A percentile compares a stretch with the other conserved stretches of the same genome.
Evolutionary conservation across 441 rosid genomes (phyloP).

Genomic region (Brassica hybrid): DNA sequence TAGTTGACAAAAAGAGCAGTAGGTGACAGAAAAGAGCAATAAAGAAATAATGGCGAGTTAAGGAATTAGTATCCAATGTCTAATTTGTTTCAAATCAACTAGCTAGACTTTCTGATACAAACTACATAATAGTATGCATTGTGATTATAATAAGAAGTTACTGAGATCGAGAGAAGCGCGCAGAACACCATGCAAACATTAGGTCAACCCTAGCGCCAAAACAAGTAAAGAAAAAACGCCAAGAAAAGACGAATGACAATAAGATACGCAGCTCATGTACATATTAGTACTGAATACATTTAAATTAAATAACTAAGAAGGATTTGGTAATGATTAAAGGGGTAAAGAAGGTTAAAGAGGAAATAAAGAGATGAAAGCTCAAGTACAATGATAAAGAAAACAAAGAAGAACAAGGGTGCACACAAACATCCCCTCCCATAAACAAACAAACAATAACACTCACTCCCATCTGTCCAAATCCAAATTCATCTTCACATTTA

Average conservation of each 20-base stretch:
- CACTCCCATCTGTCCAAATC: slow-evolving; percentile 29
- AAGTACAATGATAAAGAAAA: slow-evolving; percentile 39
- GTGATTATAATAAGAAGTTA: slow-evolving; percentile 1
- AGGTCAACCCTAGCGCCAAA: slow-evolving; percentile 32
- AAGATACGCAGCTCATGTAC: background rate
- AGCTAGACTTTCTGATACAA: slow-evolving; percentile 16
- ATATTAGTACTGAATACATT: slow-evolving; percentile 12
- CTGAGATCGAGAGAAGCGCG: slow-evolving; percentile 22
- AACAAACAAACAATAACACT: slow-evolving; percentile 32
- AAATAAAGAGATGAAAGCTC: slow-evolving; percentile 34
- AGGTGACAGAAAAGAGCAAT: background rate
- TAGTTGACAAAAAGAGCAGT: background rate
- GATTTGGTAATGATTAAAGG: slow-evolving; percentile 37
- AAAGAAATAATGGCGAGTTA: background rate
- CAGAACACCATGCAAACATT: slow-evolving; percentile 25
- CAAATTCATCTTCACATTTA: slow-evolving; percentile 23
- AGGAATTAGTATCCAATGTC: background rate
- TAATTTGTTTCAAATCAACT: slow-evolving; percentile 15
- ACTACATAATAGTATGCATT: background rate
- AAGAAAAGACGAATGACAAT: slow-evolving; percentile 20
- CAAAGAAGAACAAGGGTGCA: slow-evolving; percentile 31
- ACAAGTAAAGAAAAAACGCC: slow-evolving; percentile 6
- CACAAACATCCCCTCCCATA: slow-evolving; percentile 35
- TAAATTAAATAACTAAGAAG: background rate
- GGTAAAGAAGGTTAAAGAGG: slow-evolving; percentile 6